Base-by-base conservation (phyloP, 2,329 filamentous ascomycete species). In the Thelonectria blattea region DNA sequence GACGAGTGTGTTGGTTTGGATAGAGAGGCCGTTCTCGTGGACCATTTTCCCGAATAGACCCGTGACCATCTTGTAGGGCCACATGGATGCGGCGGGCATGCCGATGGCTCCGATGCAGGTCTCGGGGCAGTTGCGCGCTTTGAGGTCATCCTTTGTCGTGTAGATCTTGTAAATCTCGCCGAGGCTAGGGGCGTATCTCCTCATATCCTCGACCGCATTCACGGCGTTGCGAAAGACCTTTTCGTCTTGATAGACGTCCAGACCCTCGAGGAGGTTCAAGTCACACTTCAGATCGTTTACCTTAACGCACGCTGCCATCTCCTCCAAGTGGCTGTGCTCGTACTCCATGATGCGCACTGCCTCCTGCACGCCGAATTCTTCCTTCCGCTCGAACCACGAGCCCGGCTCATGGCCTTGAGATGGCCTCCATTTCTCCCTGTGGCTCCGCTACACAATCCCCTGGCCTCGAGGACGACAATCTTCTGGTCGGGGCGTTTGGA, bases 381-480 rank as follows among this genome's bases (percentile, higher is more conserved):
- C 24, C 32, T 57, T 61, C 11, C 58, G 43, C 8, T 61, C 58
- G 43, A 61, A 61, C 58, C 58, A 61, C 27, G 50, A 27, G 14
- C 58, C 58, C 1, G 58, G 49, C 58, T 61, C 58, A 61, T 61
- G 20, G 58, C 43, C 18, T 61, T 61, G 34, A 51, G 20, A 30
- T 61, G 58, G 6, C 58, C 58, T 32, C 45, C 58, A 51, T 61
- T 47, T 73, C 76, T 32, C 74, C 73, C 62, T 4, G 64, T 66
- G 5, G 64, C 62, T 24, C 64, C 64, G 6, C 54, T 63, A 45
- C 67, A 67, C 9, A 69, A 11, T 18, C 59, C 45, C 1, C 66
- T 61, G 15, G 67, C 66, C 20, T 68, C 66, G 24, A 67, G 6
- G 14, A 67, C 24, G 27, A 60, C 55, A 34, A 68, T 62, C 9